Percentiles rank a stretch among this genome's conserved stretches.
Conservation (phyloP, 2,329 filamentous ascomycete species). For the Fusarium sp. region DNA sequence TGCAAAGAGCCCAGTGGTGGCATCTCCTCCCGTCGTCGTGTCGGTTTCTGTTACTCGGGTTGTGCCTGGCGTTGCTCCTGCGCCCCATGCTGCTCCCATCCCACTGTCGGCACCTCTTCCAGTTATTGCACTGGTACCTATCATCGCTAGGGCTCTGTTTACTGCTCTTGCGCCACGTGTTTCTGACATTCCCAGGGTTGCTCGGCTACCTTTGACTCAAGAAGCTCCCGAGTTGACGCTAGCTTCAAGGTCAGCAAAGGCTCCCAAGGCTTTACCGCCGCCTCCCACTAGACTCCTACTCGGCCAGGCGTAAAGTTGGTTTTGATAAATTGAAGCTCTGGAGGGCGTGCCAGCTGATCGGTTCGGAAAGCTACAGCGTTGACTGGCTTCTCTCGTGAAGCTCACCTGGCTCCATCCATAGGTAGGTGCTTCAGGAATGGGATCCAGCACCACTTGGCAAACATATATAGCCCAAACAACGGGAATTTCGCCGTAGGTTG, state of each 20-base stretch:
- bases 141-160: slow-evolving; percentile 7
- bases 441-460: not conserved
- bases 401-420: not conserved
- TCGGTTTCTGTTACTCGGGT: not conserved
- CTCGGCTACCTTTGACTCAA: slow-evolving; percentile 2
- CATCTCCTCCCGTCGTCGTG: not conserved
- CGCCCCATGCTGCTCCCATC: slow-evolving; percentile 7
- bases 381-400: not conserved
- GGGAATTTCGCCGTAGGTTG: accelerated
- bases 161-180: slow-evolving; percentile 6
- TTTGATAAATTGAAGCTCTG: accelerated
- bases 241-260: not conserved
- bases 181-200: not conserved
- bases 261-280: not conserved
- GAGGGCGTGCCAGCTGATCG: accelerated
- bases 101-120: slow-evolving; percentile 25
- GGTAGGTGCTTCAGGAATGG: not conserved
- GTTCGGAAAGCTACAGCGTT: not conserved
- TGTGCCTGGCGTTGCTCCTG: slow-evolving; percentile 3
- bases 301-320: not conserved
- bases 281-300: not conserved
- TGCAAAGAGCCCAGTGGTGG: not conserved
- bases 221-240: slow-evolving; percentile 8
- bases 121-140: slow-evolving; percentile 13
- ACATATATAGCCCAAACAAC: not conserved